These are phyloP conservation scores for Trypanosoma caninum DNA, from an alignment of 208 protist genomes.

Conservation along the genomic window DNA sequence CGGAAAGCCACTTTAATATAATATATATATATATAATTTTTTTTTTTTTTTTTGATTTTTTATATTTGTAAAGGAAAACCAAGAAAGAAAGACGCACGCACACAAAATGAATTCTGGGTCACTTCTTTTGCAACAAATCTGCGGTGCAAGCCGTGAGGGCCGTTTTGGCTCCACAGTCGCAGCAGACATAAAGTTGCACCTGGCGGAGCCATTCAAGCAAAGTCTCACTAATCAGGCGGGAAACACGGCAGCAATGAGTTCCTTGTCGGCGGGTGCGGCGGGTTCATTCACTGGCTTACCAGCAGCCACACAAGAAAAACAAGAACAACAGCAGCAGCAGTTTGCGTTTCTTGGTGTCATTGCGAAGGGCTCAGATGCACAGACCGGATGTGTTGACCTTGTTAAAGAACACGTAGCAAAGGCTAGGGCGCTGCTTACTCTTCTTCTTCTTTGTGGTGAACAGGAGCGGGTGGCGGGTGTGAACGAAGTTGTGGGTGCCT, in stretches of 20 bases:
- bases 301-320: background rate
- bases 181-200: slow-evolving; percentile 42
- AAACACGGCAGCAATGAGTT: background rate
- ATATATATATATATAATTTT: too few species aligned
- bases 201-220: slow-evolving; percentile 35
- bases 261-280: background rate
- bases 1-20: too few species aligned
- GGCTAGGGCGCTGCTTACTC: slow-evolving; percentile 12
- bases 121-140: slow-evolving; percentile 18
- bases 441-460: slow-evolving; percentile 26
- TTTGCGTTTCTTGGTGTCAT: slow-evolving; percentile 10
- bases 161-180: slow-evolving; percentile 26
- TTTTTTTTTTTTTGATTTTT: too few species aligned
- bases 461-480: slow-evolving; percentile 27
- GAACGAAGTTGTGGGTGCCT: slow-evolving; percentile 23
- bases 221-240: slow-evolving; percentile 11
- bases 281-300: slow-evolving; percentile 13
- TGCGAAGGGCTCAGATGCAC: background rate
- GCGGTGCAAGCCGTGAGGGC: slow-evolving; percentile 24
- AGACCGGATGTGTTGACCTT: background rate
- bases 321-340: slow-evolving; percentile 17
- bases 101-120: slow-evolving; percentile 10
- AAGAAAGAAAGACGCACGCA: background rate
- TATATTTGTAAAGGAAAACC: background rate
- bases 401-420: slow-evolving; percentile 15